Evolutionary conservation across 768 basidiomycete genomes (phyloP), one percentile per base, ranked within the genome.

Genomic region (Termitomyces heimii): DNA sequence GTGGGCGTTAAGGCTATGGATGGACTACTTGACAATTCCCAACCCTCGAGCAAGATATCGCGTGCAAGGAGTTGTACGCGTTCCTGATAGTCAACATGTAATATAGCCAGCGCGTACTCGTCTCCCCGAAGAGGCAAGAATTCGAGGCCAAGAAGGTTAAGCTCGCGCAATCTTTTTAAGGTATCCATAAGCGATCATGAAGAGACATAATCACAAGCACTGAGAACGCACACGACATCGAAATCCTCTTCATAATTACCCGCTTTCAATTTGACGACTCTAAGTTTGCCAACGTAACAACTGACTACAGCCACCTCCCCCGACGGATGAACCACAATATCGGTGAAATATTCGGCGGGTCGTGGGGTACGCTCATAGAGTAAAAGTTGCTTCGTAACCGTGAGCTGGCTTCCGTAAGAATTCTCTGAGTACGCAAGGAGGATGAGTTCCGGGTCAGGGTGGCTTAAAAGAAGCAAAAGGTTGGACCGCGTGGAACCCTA

Each of bases 381-480:
- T 18, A 81, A 71, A 5, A 88, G 64, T 34, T 75, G 71, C 49
- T 79, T 78, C 20, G 72, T 77, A 13, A 70, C 64, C 2, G 62
- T 66, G 16, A 89, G 69, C 32, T 67, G 67, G 42, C 58, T 65
- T 13, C 69, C 72, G 18, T 54, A 62, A 54, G 66, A 67, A 34
- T 73, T 66, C 37, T 76, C 72, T 3, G 68, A 67, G 65, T 84
- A 88, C 3, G 73, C 66, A 40, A 93, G 73, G 60, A 91, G 75
- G 35, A 92, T 68, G 13, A 92, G 75, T 58, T 85, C 83, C 9
- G 90, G 87, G 34, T 88, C 82, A 1, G 90, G 89, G 63, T 91
- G 89, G 58, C 88, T 88, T 0, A 87, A 79, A 66, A 92, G 76
- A 32, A 90, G 76, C 22, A 90, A 67, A 14, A 92, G 63, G 65